Evolutionary conservation across 768 basidiomycete species (phyloP).

Genomic region (Panellus pusillus): DNA sequence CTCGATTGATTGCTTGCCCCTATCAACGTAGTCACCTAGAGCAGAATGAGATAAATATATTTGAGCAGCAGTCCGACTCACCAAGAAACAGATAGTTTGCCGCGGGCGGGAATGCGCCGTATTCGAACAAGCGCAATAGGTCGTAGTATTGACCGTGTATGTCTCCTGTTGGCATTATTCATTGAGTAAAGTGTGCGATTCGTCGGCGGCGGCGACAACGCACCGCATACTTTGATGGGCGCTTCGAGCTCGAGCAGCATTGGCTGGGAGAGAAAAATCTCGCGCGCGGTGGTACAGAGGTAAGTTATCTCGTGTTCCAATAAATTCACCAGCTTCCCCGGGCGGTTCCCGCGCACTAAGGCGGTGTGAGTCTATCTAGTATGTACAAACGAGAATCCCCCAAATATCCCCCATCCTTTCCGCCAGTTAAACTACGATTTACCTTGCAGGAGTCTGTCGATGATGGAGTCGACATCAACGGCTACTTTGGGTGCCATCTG

Average conservation of each 20-base stretch:
- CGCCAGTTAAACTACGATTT: slow-evolving; percentile 27
- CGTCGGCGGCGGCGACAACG: slow-evolving; percentile 24
- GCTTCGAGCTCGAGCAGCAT: slow-evolving; percentile 62
- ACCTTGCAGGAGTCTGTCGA: slow-evolving; percentile 84
- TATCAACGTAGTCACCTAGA: slow-evolving; percentile 46
- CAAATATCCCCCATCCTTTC: too few species aligned
- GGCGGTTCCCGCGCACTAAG: slow-evolving; percentile 79
- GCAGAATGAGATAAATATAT: too few species aligned
- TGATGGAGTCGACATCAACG: slow-evolving; percentile 83
- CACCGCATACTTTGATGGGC: slow-evolving; percentile 87
- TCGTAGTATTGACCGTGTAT: slow-evolving; percentile 89
- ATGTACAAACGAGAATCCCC: background rate
- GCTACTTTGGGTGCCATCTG: background rate
- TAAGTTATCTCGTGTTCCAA: slow-evolving; percentile 86
- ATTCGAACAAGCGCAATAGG: slow-evolving; percentile 79
- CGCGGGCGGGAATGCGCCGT: slow-evolving; percentile 86
- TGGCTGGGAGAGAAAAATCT: slow-evolving; percentile 85
- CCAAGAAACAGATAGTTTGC: slow-evolving; percentile 81
- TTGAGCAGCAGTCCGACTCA: too few species aligned
- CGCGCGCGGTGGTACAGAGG: slow-evolving; percentile 78
- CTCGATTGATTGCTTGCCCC: slow-evolving; percentile 17
- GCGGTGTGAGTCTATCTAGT: slow-evolving; percentile 8
- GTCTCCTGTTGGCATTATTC: slow-evolving; percentile 51
- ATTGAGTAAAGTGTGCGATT: background rate
- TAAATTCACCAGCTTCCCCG: slow-evolving; percentile 79